Evolutionary conservation across 2,329 filamentous ascomycete species (phyloP).

Genomic region (Xylaria sp.): DNA sequence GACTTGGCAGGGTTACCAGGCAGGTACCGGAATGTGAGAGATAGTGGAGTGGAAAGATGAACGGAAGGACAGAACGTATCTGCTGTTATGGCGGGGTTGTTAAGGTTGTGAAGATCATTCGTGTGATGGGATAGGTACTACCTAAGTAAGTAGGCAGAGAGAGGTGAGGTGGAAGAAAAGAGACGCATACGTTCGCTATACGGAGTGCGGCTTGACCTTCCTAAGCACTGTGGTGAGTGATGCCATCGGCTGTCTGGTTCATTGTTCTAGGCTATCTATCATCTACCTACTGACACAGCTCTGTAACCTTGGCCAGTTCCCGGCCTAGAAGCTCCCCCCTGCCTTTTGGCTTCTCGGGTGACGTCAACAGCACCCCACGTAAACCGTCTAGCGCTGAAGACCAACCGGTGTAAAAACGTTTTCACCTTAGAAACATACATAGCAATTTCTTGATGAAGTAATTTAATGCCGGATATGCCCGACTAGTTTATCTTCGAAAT

Average conservation of each 20-base stretch:
- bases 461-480: too few relatives aligned
- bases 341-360: slow-evolving; percentile 7
- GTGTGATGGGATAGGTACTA: slow-evolving; percentile 20
- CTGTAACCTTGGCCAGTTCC: slow-evolving; percentile 11
- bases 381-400: neutral
- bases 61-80: neutral
- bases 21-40: neutral
- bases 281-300: too few relatives aligned
- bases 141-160: neutral
- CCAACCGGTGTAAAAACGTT: too few relatives aligned
- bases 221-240: slow-evolving; percentile 52
- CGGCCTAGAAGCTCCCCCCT: slow-evolving; percentile 22
- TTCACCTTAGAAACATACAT: too few relatives aligned
- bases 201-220: slow-evolving; percentile 21
- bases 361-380: slow-evolving; percentile 23
- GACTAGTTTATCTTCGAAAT: too few relatives aligned
- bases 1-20: too few relatives aligned
- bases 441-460: too few relatives aligned
- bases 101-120: neutral
- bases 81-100: neutral
- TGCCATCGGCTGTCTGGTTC: slow-evolving; percentile 38
- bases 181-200: slow-evolving; percentile 1
- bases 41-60: neutral
- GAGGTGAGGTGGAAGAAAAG: neutral
- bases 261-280: neutral